phyloP scores from a whole-genome alignment of 1,139 yeast genomes.

The Lodderomyces theae region DNA sequence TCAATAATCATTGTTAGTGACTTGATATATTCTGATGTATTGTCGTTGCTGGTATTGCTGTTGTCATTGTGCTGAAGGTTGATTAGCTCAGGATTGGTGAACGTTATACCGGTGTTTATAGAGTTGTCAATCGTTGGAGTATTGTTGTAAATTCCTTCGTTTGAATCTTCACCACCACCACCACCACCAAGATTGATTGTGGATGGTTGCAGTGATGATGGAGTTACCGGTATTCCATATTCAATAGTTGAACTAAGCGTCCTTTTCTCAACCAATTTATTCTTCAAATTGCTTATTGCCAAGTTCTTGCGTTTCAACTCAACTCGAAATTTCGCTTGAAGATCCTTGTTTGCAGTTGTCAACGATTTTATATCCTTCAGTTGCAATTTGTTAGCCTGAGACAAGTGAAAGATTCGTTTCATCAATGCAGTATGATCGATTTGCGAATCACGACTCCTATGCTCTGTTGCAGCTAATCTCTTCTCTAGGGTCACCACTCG shows the following conservation, averaged over 20 bases:
- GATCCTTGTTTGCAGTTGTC: constrained; percentile 29
- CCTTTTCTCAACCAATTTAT: constrained; percentile 36
- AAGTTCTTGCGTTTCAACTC: constrained; percentile 40
- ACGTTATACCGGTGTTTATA: background rate
- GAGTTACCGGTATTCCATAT: constrained; percentile 21
- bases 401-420: constrained; percentile 21
- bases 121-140: background rate
- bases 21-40: background rate
- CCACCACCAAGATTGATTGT: background rate
- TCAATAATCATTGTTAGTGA: constrained; percentile 41
- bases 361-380: constrained; percentile 29
- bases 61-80: background rate
- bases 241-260: constrained; percentile 32
- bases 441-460: constrained; percentile 16
- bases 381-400: constrained; percentile 27
- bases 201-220: background rate
- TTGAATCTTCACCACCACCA: background rate
- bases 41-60: background rate
- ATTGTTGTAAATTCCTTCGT: background rate
- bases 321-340: constrained; percentile 37
- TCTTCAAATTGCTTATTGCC: constrained; percentile 37
- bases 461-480: constrained; percentile 19
- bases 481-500: constrained; percentile 23
- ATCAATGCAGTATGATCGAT: constrained; percentile 21
- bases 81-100: background rate